These are phyloP conservation scores for Clonostachys solani DNA, from an alignment of 2,329 filamentous ascomycete species.

Conservation along the genomic window DNA sequence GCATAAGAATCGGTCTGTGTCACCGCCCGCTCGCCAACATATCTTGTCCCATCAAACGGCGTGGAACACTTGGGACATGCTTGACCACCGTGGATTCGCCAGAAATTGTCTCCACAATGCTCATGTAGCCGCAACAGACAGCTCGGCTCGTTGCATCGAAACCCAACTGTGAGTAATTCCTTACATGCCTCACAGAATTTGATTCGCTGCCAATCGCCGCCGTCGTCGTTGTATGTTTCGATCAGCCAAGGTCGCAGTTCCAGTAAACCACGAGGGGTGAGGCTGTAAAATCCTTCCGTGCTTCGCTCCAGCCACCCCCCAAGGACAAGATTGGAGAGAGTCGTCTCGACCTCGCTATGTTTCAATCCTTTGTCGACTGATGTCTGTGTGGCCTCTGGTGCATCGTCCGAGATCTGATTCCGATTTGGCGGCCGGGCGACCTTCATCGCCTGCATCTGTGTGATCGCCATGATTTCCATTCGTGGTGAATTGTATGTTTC, in stretches of 20 bases:
- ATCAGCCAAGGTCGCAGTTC: constrained; percentile 81
- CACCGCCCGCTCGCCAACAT: constrained; percentile 52
- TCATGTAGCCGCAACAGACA: constrained; percentile 74
- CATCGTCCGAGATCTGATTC: constrained; percentile 8
- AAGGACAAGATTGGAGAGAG: constrained; percentile 65
- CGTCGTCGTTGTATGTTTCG: constrained; percentile 83
- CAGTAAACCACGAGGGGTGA: constrained; percentile 75
- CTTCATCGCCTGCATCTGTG: constrained; percentile 72
- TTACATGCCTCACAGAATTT: constrained; percentile 86
- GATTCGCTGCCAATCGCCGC: constrained; percentile 66
- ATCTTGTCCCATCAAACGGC: constrained; percentile 43
- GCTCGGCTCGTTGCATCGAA: constrained; percentile 66
- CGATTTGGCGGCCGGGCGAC: constrained; percentile 47
- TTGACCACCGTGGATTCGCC: constrained; percentile 57
- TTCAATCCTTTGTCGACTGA: constrained; percentile 57
- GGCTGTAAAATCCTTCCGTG: constrained; percentile 63
- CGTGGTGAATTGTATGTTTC: constrained; percentile 76
- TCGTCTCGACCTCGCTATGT: constrained; percentile 70
- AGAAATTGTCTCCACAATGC: constrained; percentile 70
- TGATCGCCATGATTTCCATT: constrained; percentile 82
- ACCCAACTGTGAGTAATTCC: constrained; percentile 81
- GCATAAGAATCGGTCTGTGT: constrained; percentile 48
- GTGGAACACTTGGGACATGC: constrained; percentile 60
- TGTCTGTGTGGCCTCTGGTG: constrained; percentile 24
- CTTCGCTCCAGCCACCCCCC: constrained; percentile 86